Conservation (phyloP, 305 asterid species). For the Fraxinus dipetala region DNA sequence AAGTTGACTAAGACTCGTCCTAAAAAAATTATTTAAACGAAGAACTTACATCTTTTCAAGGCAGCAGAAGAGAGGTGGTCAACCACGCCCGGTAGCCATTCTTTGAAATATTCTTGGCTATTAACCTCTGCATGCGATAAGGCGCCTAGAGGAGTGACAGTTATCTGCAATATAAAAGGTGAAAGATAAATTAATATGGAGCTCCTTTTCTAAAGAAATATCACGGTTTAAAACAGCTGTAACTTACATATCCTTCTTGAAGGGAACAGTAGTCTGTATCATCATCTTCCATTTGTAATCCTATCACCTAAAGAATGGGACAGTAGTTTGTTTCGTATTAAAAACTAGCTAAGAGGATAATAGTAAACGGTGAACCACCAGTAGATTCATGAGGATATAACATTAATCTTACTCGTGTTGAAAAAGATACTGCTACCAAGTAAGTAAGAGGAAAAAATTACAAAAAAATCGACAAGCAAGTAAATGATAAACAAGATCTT, state of each 20-base stretch:
- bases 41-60: conserved; percentile 33
- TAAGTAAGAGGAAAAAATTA: neutral
- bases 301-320: conserved; percentile 41
- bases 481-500: neutral
- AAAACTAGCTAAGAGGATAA: neutral
- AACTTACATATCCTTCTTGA: conserved; percentile 75
- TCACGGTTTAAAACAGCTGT: conserved; percentile 4
- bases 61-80: conserved; percentile 41
- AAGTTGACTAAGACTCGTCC: neutral
- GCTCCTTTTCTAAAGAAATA: neutral
- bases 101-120: conserved; percentile 45
- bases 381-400: neutral
- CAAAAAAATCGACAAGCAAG: neutral
- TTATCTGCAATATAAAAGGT: conserved; percentile 48
- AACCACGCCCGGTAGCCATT: conserved; percentile 52
- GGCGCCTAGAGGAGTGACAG: conserved; percentile 72
- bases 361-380: neutral
- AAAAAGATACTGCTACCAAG: neutral
- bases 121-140: conserved; percentile 58
- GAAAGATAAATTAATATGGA: conserved; percentile 10
- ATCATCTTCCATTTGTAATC: conserved; percentile 47
- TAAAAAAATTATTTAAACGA: neutral
- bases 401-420: neutral
- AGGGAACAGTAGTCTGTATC: conserved; percentile 67
- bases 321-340: conserved; percentile 1